Evolutionary conservation across 225 moss, liverwort and hornwort genomes (phyloP).

Genomic region (Bryum argenteum): DNA sequence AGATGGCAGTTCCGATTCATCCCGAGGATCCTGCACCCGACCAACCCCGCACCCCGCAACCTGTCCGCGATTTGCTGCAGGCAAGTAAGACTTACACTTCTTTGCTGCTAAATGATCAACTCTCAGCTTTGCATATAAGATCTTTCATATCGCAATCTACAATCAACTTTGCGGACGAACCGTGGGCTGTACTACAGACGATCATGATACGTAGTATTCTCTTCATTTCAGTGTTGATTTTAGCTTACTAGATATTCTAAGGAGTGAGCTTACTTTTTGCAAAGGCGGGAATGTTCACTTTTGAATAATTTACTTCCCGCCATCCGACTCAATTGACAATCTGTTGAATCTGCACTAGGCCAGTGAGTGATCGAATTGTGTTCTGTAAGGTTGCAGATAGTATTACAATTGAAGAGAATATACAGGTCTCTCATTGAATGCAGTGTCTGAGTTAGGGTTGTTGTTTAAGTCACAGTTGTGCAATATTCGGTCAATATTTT

Average conservation of each 20-base stretch:
- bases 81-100: constrained; percentile 31
- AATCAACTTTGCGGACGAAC: neutral
- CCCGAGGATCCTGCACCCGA: constrained; percentile 47
- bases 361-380: neutral
- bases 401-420: too few relatives aligned
- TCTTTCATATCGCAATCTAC: neutral
- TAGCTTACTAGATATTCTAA: neutral
- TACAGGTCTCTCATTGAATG: constrained; percentile 4
- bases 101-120: neutral
- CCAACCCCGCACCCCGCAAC: constrained; percentile 45
- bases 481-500: neutral
- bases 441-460: constrained; percentile 16
- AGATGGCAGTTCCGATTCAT: constrained; percentile 50
- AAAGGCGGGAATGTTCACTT: neutral
- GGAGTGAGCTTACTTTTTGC: neutral
- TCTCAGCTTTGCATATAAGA: neutral
- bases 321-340: neutral
- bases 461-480: constrained; percentile 4
- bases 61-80: constrained; percentile 47
- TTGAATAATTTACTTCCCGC: neutral
- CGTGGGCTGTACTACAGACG: too few relatives aligned
- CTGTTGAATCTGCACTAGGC: neutral
- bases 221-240: too few relatives aligned
- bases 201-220: neutral
- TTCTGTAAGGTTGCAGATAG: neutral